phyloP scores from a whole-genome alignment of 1,284 basidiomycete genomes.

The Cryptococcus jaspeensis region DNA sequence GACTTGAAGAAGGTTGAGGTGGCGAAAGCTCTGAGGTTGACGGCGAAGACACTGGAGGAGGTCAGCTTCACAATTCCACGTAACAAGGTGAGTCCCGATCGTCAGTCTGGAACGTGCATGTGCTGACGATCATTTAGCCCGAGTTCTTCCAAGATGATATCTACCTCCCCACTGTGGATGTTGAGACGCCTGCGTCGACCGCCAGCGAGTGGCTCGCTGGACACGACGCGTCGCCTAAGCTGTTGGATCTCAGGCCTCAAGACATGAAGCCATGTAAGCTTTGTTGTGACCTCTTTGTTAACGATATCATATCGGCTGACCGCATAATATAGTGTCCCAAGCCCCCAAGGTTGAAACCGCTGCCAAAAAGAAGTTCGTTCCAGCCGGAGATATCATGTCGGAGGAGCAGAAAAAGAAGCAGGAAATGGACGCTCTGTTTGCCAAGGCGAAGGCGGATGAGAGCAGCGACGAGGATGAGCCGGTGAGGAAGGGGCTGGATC shows the following conservation, averaged over 20 bases:
- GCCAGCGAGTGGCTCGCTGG: constrained; percentile 46
- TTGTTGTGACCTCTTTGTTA: background rate
- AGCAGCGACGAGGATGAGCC: constrained; percentile 38
- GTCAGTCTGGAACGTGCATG: background rate
- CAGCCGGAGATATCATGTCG: constrained; percentile 41
- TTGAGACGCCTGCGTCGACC: constrained; percentile 22
- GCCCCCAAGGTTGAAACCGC: constrained; percentile 32
- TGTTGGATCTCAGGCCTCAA: constrained; percentile 41
- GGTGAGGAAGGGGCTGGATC: constrained; percentile 25
- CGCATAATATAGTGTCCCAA: constrained; percentile 32
- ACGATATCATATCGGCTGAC: background rate
- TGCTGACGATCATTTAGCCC: constrained; percentile 17
- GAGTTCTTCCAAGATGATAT: constrained; percentile 58
- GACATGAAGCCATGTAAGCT: constrained; percentile 49
- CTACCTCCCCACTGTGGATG: constrained; percentile 48
- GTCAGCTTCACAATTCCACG: constrained; percentile 54
- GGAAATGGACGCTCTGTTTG: constrained; percentile 49
- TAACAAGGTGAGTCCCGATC: constrained; percentile 36
- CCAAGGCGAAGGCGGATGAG: constrained; percentile 40
- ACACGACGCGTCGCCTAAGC: constrained; percentile 9
- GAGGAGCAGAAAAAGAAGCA: constrained; percentile 42
- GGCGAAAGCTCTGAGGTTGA: constrained; percentile 47
- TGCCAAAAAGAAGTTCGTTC: constrained; percentile 41
- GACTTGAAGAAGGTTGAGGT: constrained; percentile 54
- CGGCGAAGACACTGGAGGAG: constrained; percentile 48